Base-by-base conservation (phyloP, 2,329 filamentous ascomycete genomes). In the Lanzia echinophila region DNA sequence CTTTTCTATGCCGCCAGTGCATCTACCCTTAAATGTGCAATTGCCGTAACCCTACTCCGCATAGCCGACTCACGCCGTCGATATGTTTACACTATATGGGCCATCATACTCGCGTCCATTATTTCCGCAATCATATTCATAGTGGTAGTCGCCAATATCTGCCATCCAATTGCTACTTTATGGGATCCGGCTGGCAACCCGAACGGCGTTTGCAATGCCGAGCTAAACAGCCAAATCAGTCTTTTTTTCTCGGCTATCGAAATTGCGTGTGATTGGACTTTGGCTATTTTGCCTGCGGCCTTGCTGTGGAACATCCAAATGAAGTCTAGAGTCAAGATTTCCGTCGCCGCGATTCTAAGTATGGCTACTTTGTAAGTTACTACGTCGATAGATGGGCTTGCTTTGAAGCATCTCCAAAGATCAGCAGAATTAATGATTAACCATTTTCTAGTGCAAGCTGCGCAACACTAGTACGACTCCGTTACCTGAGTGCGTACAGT, bases 281-380 rank as follows among this genome's bases (percentile, higher is more conserved):
- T 72, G 17, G 71, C 67, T 32, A 67, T 72, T 4, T 60, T 74
- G 1, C 72, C 72, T 0, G 65, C 70, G 7, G 66, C 71, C 39
- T 50, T 74, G 2, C 68, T 74, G 10, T 72, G 70, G 69, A 67
- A 70, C 15, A 56, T 73, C 7, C 67, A 72, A 47, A 72, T 74
- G 67, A 72, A 70, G 50, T 61, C 43, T 1, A 62, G 66, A 42
- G 69, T 70, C 2, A 73, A 73, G 55, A 43, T 72, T 10, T 69
- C 64, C 39, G 62, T 72, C 19, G 61, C 58, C 17, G 22, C 58
- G 12, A 64, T 67, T 53, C 54, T 67, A 2, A 57, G 56, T 13
- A 58, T 73, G 10, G 71, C 69, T 34, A 67, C 69, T 33, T 56
- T 72, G 71, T 73, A 66, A 50, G 69, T 60, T 22, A 6, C 22